Percentiles rank a stretch among this genome's conserved stretches.
Evolutionary conservation across 352 stramenopile genomes (phyloP).

Genomic region (Phytophthora citrophthora): DNA sequence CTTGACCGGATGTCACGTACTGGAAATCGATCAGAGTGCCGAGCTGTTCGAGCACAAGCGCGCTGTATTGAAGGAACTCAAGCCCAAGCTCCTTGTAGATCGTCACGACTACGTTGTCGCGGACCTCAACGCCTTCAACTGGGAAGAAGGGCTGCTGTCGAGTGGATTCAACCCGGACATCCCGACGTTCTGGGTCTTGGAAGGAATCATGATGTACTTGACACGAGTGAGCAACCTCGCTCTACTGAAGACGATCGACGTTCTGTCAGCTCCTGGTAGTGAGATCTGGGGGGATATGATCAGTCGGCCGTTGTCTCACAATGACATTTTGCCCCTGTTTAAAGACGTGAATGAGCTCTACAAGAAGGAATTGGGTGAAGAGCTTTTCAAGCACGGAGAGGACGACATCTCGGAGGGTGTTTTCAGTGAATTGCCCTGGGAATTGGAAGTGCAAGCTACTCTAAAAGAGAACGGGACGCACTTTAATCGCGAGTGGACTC

Average conservation of each 20-base stretch:
- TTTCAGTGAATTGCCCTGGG: slow-evolving; percentile 50
- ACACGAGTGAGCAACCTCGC: slow-evolving; percentile 42
- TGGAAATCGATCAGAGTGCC: slow-evolving; percentile 56
- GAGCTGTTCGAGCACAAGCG: slow-evolving; percentile 56
- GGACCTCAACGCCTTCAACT: slow-evolving; percentile 59
- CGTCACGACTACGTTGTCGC: slow-evolving; percentile 50
- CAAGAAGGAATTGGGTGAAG: slow-evolving; percentile 46
- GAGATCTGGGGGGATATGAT: slow-evolving; percentile 59
- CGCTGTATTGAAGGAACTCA: slow-evolving; percentile 33
- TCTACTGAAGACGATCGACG: slow-evolving; percentile 59
- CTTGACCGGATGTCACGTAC: slow-evolving; percentile 44
- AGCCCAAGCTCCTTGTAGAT: slow-evolving; percentile 40
- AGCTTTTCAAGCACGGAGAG: slow-evolving; percentile 53
- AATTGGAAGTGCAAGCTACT: slow-evolving; percentile 42
- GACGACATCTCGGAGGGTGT: slow-evolving; percentile 52
- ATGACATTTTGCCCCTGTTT: slow-evolving; percentile 26
- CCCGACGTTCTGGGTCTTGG: slow-evolving; percentile 64
- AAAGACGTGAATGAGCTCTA: slow-evolving; percentile 47
- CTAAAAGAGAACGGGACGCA: slow-evolving; percentile 33
- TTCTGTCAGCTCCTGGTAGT: slow-evolving; percentile 50
- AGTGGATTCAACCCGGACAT: slow-evolving; percentile 49
- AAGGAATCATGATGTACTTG: slow-evolving; percentile 62
- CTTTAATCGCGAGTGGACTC: slow-evolving; percentile 54
- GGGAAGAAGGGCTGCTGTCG: slow-evolving; percentile 44
- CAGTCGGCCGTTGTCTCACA: slow-evolving; percentile 26